phyloP scores from a whole-genome alignment of 2,329 filamentous ascomycete species.

The Lachnellula suecica region DNA sequence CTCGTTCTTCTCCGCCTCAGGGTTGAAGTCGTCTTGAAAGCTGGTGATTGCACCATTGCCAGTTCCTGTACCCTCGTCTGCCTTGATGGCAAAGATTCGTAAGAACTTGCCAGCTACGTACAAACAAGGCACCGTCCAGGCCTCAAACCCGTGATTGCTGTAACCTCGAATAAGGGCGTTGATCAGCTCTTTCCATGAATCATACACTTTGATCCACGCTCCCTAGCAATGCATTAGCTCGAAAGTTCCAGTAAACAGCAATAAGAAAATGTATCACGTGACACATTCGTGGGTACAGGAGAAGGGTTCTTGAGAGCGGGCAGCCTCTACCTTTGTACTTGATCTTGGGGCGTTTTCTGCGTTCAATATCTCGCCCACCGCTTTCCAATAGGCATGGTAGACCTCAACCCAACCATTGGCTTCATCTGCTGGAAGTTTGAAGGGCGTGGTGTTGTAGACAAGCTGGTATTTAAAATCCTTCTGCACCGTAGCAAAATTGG shows the following conservation, averaged over 20 bases:
- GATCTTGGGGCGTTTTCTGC: constrained; percentile 51
- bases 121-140: constrained; percentile 90
- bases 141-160: constrained; percentile 70
- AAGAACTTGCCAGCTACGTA: constrained; percentile 87
- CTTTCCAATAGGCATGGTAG: constrained; percentile 81
- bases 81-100: constrained; percentile 84
- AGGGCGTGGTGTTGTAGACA: constrained; percentile 54
- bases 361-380: constrained; percentile 69
- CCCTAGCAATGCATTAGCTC: constrained; percentile 17
- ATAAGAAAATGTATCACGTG: not conserved
- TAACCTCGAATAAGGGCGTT: constrained; percentile 80
- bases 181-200: constrained; percentile 83
- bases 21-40: constrained; percentile 81
- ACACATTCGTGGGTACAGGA: not conserved
- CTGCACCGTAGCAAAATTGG: constrained; percentile 60
- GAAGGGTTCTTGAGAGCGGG: not conserved
- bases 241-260: not conserved
- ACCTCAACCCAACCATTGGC: constrained; percentile 83
- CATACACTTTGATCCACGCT: constrained; percentile 76
- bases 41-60: constrained; percentile 42
- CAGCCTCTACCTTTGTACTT: constrained; percentile 28
- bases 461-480: constrained; percentile 70
- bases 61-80: constrained; percentile 68
- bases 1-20: constrained; percentile 73
- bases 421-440: constrained; percentile 51